Conservation (phyloP, 2,329 filamentous ascomycete genomes). For the Didymosphaeria variabile region DNA sequence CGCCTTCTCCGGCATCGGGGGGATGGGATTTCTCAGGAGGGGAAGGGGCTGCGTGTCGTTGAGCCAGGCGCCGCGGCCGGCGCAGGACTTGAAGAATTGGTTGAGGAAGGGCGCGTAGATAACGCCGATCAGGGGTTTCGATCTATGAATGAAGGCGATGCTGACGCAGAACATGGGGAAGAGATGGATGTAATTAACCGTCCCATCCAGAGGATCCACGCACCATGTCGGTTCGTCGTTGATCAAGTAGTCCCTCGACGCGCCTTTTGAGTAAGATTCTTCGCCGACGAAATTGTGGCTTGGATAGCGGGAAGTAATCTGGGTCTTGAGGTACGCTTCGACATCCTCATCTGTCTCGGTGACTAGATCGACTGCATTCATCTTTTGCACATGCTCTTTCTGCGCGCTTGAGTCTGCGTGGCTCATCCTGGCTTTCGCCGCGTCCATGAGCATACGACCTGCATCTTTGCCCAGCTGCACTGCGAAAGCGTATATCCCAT, state of each 20-base stretch:
- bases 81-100: constrained; percentile 74
- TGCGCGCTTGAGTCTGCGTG: constrained; percentile 40
- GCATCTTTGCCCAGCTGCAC: constrained; percentile 75
- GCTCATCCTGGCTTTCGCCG: constrained; percentile 65
- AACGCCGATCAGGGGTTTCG: constrained; percentile 71
- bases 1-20: constrained; percentile 69
- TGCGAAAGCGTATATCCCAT: constrained; percentile 75
- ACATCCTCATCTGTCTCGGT: constrained; percentile 80
- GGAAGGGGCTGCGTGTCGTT: constrained; percentile 72
- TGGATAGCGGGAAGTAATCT: constrained; percentile 69
- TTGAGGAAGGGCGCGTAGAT: constrained; percentile 76
- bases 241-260: constrained; percentile 74
- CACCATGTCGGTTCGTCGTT: constrained; percentile 73
- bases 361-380: constrained; percentile 79
- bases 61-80: constrained; percentile 73
- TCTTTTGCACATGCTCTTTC: constrained; percentile 69
- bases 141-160: constrained; percentile 72
- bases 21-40: constrained; percentile 68
- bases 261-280: constrained; percentile 75
- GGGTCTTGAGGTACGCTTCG: constrained; percentile 72
- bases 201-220: constrained; percentile 79
- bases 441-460: constrained; percentile 71
- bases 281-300: constrained; percentile 79
- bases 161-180: constrained; percentile 85
- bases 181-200: constrained; percentile 82